Evolutionary conservation across 345 rosid species (phyloP).

Genomic region (Eucalyptus decipiens): DNA sequence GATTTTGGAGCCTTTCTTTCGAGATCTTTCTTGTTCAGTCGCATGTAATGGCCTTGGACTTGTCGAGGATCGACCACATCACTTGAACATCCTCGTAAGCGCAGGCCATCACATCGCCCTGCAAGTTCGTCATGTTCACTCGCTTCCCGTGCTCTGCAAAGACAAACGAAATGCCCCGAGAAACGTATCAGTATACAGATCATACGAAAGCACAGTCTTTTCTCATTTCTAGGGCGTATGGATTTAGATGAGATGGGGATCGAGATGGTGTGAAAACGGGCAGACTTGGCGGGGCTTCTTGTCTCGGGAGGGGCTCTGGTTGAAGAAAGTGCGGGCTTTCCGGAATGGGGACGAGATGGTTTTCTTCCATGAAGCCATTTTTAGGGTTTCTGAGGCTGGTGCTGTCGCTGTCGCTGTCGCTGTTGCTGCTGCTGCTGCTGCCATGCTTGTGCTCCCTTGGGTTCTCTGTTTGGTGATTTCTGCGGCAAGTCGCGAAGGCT

Average conservation of each 20-base stretch:
- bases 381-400: not conserved
- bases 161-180: not conserved
- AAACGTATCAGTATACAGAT: not conserved
- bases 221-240: not conserved
- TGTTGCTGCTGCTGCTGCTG: not conserved
- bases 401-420: not conserved
- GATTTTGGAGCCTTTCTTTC: not conserved
- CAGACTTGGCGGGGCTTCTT: conserved; percentile 17
- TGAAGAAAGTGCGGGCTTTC: conserved; percentile 80
- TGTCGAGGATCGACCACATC: conserved; percentile 97
- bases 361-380: conserved; percentile 78
- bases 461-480: not conserved
- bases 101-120: conserved; percentile 92
- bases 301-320: conserved; percentile 28
- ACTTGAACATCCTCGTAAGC: conserved; percentile 86
- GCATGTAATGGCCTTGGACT: conserved; percentile 50
- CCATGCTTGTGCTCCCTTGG: not conserved
- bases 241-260: not conserved
- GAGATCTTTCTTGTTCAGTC: not conserved
- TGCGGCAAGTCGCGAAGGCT: not conserved
- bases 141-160: conserved; percentile 34
- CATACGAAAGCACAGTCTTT: not conserved
- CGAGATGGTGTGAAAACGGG: not conserved
- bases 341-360: conserved; percentile 66
- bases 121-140: conserved; percentile 50